These are phyloP conservation scores for Ophiocordyceps camponoti-saundersi DNA, from an alignment of 2,329 filamentous ascomycete genomes.

Conservation along the genomic window DNA sequence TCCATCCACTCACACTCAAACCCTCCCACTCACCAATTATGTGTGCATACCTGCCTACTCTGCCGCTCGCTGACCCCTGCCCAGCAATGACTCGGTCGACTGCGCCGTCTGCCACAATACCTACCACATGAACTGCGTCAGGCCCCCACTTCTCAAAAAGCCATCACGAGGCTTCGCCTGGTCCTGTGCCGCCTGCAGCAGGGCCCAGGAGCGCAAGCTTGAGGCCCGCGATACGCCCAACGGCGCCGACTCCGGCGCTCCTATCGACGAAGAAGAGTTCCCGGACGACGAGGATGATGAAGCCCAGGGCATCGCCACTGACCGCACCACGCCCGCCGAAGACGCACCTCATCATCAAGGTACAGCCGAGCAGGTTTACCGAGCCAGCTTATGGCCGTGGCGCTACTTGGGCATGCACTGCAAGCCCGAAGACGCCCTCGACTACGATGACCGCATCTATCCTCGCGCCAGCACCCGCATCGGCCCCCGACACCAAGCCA, in stretches of 20 bases:
- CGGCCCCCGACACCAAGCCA: constrained; percentile 81
- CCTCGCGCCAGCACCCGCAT: constrained; percentile 85
- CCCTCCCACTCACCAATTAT: background rate
- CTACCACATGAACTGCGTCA: constrained; percentile 97
- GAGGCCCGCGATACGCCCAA: constrained; percentile 79
- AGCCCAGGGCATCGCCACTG: constrained; percentile 36
- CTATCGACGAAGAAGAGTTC: constrained; percentile 47
- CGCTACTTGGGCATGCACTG: constrained; percentile 92
- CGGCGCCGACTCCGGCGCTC: constrained; percentile 47
- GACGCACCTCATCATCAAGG: constrained; percentile 38
- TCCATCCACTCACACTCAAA: background rate
- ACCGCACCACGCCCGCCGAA: constrained; percentile 46
- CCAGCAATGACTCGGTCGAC: constrained; percentile 83
- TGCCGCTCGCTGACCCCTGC: constrained; percentile 5
- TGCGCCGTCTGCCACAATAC: constrained; percentile 90
- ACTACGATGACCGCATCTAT: constrained; percentile 96
- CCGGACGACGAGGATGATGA: constrained; percentile 58
- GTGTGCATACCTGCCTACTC: background rate
- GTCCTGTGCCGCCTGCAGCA: constrained; percentile 91
- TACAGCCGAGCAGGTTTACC: constrained; percentile 77
- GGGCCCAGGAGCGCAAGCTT: constrained; percentile 83
- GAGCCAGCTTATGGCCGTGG: constrained; percentile 91
- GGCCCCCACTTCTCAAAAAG: constrained; percentile 82
- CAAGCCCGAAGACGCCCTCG: constrained; percentile 83
- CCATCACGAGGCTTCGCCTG: constrained; percentile 94